These are phyloP conservation scores for Talaromyces sp. DNA, from an alignment of 2,329 filamentous ascomycete genomes.

Conservation along the genomic window DNA sequence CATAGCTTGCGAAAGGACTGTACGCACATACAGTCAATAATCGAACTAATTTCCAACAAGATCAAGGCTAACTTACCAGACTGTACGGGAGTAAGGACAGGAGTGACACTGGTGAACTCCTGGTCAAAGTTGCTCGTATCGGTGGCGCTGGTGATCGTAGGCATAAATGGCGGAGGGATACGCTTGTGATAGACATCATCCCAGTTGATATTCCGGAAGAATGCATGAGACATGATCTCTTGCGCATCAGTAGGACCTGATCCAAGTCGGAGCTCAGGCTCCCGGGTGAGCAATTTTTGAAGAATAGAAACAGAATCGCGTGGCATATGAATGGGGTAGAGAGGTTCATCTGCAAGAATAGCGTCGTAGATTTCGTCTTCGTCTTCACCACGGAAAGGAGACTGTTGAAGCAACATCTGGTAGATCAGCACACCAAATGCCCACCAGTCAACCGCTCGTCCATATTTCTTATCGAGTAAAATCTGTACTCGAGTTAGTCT, in stretches of 20 bases:
- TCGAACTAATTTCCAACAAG: constrained; percentile 9
- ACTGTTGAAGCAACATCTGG: constrained; percentile 98
- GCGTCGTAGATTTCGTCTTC: constrained; percentile 99
- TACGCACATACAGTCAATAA: constrained; percentile 21
- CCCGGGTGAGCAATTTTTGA: constrained; percentile 92
- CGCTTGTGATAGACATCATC: constrained; percentile 98
- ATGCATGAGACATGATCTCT: constrained; percentile 97
- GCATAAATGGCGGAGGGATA: constrained; percentile 82
- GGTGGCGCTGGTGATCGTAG: constrained; percentile 82
- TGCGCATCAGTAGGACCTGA: constrained; percentile 95
- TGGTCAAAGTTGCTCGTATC: constrained; percentile 99
- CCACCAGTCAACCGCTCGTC: constrained; percentile 98
- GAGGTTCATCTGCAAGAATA: constrained; percentile 91
- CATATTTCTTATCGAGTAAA: constrained; percentile 96
- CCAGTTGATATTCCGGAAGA: constrained; percentile 98
- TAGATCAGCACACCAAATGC: constrained; percentile 98
- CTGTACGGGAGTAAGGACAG: constrained; percentile 93
- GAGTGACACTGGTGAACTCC: constrained; percentile 97
- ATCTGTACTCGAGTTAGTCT: constrained; percentile 58
- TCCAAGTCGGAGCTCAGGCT: constrained; percentile 87
- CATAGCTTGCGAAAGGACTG: constrained; percentile 96
- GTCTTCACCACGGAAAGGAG: constrained; percentile 96
- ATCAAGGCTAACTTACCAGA: constrained; percentile 65
- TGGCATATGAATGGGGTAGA: constrained; percentile 99
- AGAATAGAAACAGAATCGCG: constrained; percentile 95